phyloP scores from a whole-genome alignment of 2,329 filamentous ascomycete species.

The Chaetomium sp. region DNA sequence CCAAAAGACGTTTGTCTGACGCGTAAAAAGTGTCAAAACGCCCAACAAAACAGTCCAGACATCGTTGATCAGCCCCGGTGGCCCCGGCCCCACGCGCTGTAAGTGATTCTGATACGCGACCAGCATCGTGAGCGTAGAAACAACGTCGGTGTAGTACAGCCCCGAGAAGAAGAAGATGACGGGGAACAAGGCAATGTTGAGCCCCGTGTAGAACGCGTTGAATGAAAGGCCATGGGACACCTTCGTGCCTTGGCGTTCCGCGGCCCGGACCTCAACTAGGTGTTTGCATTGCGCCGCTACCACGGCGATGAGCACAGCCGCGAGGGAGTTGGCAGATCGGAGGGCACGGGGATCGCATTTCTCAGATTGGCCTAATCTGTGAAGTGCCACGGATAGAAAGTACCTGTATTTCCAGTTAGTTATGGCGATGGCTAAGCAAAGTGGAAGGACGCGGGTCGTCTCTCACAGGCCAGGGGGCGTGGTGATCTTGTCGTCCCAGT shows the following conservation, averaged over 20 bases:
- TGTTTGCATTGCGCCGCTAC: slow-evolving; percentile 47
- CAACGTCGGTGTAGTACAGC: slow-evolving; percentile 89
- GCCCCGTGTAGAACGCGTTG: slow-evolving; percentile 52
- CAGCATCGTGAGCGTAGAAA: slow-evolving; percentile 71
- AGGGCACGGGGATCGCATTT: slow-evolving; percentile 38
- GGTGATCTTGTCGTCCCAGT: slow-evolving; percentile 97
- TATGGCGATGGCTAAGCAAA: slow-evolving; percentile 21
- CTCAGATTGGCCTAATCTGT: slow-evolving; percentile 27
- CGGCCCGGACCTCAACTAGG: slow-evolving; percentile 41
- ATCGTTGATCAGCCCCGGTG: slow-evolving; percentile 33
- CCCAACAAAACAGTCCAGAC: slow-evolving; percentile 50
- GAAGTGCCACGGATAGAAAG: slow-evolving; percentile 37
- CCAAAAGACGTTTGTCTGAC: slow-evolving; percentile 98
- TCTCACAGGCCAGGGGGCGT: slow-evolving; percentile 81
- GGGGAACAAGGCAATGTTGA: slow-evolving; percentile 82
- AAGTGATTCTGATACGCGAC: slow-evolving; percentile 57
- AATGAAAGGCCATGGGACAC: slow-evolving; percentile 23
- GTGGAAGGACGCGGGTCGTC: slow-evolving; percentile 8
- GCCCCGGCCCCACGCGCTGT: slow-evolving; percentile 32
- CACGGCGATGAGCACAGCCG: slow-evolving; percentile 37
- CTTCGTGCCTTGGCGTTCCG: slow-evolving; percentile 21
- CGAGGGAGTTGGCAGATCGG: slow-evolving; percentile 43
- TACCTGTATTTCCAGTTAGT: slow-evolving; percentile 34
- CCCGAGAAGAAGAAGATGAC: slow-evolving; percentile 93
- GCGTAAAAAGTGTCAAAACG: slow-evolving; percentile 62